Evolutionary conservation across 1,139 yeast genomes (phyloP).

Genomic region (Nakaseomyces glabratus): DNA sequence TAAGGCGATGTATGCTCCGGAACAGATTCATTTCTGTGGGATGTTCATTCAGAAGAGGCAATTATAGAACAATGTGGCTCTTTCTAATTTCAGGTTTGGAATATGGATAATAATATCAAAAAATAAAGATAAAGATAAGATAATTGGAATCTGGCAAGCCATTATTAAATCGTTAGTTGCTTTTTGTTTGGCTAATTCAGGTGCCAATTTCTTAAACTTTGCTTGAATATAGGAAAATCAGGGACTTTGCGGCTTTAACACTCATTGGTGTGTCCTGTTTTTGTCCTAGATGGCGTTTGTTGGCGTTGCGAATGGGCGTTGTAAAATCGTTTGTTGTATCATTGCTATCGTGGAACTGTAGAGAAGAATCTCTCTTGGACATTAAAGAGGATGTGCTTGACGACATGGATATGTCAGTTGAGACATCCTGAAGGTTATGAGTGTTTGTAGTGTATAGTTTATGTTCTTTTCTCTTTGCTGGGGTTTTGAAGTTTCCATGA

Average conservation of each 20-base stretch:
- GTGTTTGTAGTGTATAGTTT: slow-evolving; percentile 3
- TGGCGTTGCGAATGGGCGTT: slow-evolving; percentile 14
- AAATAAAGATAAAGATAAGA: too few relatives aligned
- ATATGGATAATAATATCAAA: too few relatives aligned
- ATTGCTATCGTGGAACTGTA: slow-evolving; percentile 2
- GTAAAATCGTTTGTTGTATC: slow-evolving; percentile 11
- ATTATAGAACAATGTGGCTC: too few relatives aligned
- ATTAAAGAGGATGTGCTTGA: slow-evolving; percentile 8
- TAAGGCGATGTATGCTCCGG: too few relatives aligned
- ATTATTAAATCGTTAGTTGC: too few relatives aligned
- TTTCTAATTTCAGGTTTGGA: too few relatives aligned
- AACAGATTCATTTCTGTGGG: too few relatives aligned
- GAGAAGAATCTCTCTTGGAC: slow-evolving; percentile 3
- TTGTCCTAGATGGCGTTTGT: slow-evolving; percentile 7
- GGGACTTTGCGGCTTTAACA: slow-evolving; percentile 30
- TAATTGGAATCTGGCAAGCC: too few relatives aligned
- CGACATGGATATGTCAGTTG: slow-evolving; percentile 7
- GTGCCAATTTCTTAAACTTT: neutral
- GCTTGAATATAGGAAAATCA: slow-evolving; percentile 21
- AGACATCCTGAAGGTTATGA: slow-evolving; percentile 5
- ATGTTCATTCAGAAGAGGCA: too few relatives aligned
- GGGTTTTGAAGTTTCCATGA: slow-evolving; percentile 24
- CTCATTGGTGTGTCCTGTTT: slow-evolving; percentile 29
- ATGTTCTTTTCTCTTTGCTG: slow-evolving; percentile 12
- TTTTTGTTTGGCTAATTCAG: too few relatives aligned